Evolutionary conservation across 2,329 filamentous ascomycete genomes (phyloP), one percentile per base, ranked within the genome.

Genomic region (Aschersonia sp.): DNA sequence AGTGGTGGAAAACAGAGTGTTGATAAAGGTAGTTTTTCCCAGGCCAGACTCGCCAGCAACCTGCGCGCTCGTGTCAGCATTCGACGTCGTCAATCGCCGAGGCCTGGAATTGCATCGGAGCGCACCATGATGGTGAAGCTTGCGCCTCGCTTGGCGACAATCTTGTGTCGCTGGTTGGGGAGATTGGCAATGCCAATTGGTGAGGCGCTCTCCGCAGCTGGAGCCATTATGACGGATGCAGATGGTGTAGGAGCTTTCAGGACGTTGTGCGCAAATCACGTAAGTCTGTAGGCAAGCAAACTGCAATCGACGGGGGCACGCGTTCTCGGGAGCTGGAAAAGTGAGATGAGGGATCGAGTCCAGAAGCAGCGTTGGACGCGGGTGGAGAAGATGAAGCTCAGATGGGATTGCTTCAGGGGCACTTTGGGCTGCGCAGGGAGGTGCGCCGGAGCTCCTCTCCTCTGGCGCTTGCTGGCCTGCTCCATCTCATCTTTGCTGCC

Each of bases 11-110:
- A 98, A 98, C 52, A 98, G 83, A 51, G 92, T 98, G 82, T 98
- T 98, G 81, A 98, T 97, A 73, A 98, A 98, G 61, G 92, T 98
- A 30, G 94, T 98, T 81, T 98, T 98, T 75, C 92, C 92, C 59
- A 97, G 74, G 64, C 90, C 90, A 57, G 92, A 97, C 75, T 98
- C 90, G 73, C 90, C 90, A 73, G 92, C 92, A 71, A 97, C 88
- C 88, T 94, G 61, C 44, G 51, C 43, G 42, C 47, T 51, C 52
- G 49, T 50, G 52, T 46, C 31, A 50, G 48, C 44, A 35, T 35
- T 43, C 4, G 2, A 44, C 5, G 39, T 37, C 5, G 35, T 22
- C 4, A 22, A 22, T 22, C 22, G 22, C 22, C 22, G 22, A 22
- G 22, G 22, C 22, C 22, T 12, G 39, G 14, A 5, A 10, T 32